A percentile compares a stretch with the other conserved stretches of the same genome.
phyloP scores from a whole-genome alignment of 257 asterid species.

The Solanum phureja region DNA sequence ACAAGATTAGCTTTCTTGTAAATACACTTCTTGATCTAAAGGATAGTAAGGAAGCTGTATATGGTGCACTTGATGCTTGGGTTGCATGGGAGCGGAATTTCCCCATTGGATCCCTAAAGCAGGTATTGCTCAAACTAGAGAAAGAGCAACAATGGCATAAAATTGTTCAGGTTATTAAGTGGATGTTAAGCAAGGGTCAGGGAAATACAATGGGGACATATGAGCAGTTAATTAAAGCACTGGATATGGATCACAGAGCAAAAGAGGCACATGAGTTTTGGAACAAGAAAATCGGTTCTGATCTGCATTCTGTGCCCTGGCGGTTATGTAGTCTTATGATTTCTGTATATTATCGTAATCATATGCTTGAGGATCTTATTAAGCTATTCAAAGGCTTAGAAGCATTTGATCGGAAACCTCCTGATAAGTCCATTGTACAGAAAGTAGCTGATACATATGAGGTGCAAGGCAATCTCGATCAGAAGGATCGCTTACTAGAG shows the following conservation, averaged over 20 bases:
- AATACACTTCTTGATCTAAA: conserved; percentile 42
- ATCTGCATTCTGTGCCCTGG: conserved; percentile 82
- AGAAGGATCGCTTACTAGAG: conserved; percentile 55
- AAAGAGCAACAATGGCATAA: conserved; percentile 84
- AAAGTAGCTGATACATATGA: conserved; percentile 77
- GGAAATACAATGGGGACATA: conserved; percentile 73
- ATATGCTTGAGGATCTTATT: conserved; percentile 65
- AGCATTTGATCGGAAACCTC: conserved; percentile 69
- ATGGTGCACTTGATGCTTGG: conserved; percentile 83
- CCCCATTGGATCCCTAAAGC: conserved; percentile 67
- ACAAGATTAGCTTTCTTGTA: conserved; percentile 49
- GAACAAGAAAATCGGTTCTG: conserved; percentile 60
- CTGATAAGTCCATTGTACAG: conserved; percentile 57
- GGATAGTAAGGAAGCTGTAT: conserved; percentile 54
- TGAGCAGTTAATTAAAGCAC: conserved; percentile 65
- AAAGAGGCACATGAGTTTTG: conserved; percentile 69
- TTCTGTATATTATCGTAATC: conserved; percentile 63
- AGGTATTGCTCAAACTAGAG: conserved; percentile 51
- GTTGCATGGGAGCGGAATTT: conserved; percentile 80
- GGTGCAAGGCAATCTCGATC: conserved; percentile 46
- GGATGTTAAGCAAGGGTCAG: conserved; percentile 96
- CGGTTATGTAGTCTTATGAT: conserved; percentile 62
- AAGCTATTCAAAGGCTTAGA: conserved; percentile 74
- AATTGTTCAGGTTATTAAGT: conserved; percentile 72
- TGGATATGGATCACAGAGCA: conserved; percentile 71